Evolutionary conservation across 306 rosid species (phyloP).

Genomic region (Cicer yamashitae): DNA sequence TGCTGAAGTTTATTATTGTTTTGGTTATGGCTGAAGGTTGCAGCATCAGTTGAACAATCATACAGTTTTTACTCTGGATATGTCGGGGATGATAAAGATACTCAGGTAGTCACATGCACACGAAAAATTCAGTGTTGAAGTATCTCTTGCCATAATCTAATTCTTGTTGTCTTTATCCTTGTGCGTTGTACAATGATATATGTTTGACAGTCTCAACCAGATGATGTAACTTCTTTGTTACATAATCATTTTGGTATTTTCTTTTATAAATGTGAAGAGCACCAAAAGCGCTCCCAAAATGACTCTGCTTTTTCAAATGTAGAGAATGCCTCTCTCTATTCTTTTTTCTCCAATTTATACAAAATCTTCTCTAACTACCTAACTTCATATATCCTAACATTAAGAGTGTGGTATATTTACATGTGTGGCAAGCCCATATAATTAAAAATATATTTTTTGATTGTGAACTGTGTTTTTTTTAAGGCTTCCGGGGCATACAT

Average conservation of each 20-base stretch:
- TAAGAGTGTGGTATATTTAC: not conserved
- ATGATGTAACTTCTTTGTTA: not conserved
- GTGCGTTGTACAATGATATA: slow-evolving; percentile 18
- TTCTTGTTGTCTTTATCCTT: not conserved
- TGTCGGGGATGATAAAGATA: slow-evolving; percentile 56
- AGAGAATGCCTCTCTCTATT: too few relatives aligned
- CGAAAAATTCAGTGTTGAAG: slow-evolving; percentile 18
- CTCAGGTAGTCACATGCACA: slow-evolving; percentile 48
- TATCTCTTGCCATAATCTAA: slow-evolving; percentile 10
- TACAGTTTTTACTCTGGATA: slow-evolving; percentile 64
- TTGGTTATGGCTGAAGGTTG: slow-evolving; percentile 54
- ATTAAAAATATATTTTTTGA: slow-evolving; percentile 28
- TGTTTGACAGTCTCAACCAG: slow-evolving; percentile 13
- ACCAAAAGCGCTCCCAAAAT: too few relatives aligned
- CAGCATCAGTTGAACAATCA: slow-evolving; percentile 57
- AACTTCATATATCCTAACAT: too few relatives aligned
- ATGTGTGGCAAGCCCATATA: not conserved
- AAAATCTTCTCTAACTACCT: too few relatives aligned
- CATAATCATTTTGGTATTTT: too few relatives aligned
- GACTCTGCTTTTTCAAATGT: too few relatives aligned
- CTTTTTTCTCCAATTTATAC: too few relatives aligned
- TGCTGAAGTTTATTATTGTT: slow-evolving; percentile 29
- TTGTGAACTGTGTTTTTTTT: slow-evolving; percentile 11
- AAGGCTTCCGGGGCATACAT: slow-evolving; percentile 69
- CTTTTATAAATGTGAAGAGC: too few relatives aligned